Conservation (phyloP, 352 stramenopile genomes). For the Elongisporangium prolatum region DNA sequence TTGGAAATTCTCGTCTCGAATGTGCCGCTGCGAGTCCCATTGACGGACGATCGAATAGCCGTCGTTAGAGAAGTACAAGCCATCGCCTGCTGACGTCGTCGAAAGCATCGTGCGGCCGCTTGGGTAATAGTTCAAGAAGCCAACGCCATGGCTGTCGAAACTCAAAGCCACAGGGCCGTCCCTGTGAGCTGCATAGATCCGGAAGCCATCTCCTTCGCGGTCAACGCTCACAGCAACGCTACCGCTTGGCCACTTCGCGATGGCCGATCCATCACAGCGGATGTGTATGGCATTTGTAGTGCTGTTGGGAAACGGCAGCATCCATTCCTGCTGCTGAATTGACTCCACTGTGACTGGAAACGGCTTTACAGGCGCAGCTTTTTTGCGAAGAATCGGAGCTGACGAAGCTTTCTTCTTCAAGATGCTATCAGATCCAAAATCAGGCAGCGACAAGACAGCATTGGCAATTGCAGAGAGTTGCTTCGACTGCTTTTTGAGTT, state of each 20-base stretch:
- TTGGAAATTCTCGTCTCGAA: conserved; percentile 43
- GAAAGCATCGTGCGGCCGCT: conserved; percentile 71
- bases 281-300: conserved; percentile 48
- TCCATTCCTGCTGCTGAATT: conserved; percentile 37
- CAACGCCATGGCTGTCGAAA: conserved; percentile 56
- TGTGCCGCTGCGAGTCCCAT: conserved; percentile 35
- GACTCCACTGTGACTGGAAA: background rate
- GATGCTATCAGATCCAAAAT: conserved; percentile 32
- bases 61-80: conserved; percentile 45
- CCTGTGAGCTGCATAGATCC: conserved; percentile 67
- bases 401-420: conserved; percentile 24
- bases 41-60: conserved; percentile 43
- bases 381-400: background rate
- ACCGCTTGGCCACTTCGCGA: conserved; percentile 64
- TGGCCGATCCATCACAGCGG: conserved; percentile 51
- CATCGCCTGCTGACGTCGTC: conserved; percentile 57
- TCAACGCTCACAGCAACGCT: conserved; percentile 67
- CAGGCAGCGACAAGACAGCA: conserved; percentile 44
- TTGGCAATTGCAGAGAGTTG: conserved; percentile 35
- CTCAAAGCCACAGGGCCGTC: conserved; percentile 63
- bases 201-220: conserved; percentile 50
- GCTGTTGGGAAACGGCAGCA: conserved; percentile 41
- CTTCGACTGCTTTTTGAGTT: background rate
- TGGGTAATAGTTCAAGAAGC: conserved; percentile 77
- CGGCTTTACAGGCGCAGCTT: background rate